Base-by-base conservation (phyloP, 805 yeast genomes). In the Barnettozyma californica region DNA sequence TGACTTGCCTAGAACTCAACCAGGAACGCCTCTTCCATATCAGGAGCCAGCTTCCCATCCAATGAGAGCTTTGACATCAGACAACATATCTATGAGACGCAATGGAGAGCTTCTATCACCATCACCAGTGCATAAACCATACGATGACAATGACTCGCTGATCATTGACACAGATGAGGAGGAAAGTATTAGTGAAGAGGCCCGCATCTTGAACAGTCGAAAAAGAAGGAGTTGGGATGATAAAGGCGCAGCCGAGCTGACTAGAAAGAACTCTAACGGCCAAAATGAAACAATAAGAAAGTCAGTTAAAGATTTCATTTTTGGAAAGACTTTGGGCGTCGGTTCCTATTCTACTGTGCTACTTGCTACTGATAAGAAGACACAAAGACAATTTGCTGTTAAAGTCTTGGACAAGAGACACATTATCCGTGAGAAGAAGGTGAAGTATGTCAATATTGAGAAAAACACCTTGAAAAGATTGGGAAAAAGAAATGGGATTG, bases 301-400 rank as follows among this genome's bases (percentile, higher is more conserved):
- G 66, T 80, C 68, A 19, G 95, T 89, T 11, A 80, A 83, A 55
- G 99, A 94, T 63, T 94, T 91, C 66, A 84, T 82, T 53, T 89
- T 94, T 63, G 95, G 96, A 9, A 81, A 87, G 16, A 81, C 85
- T 40, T 77, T 94, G 26, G 99, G 99, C 27, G 96, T 88, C 63
- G 99, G 99, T 2, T 89, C 97, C 7, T 94, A 92, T 63, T 90
- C 97, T 9, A 91, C 96, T 1, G 99, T 92, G 4, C 78, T 81
- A 56, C 77, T 88, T 36, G 99, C 97, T 0, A 77, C 87, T 1
- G 96, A 94, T 52, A 70, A 81, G 42, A 89, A 81, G 58, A 84
- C 87, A 41, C 75, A 77, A 49, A 80, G 84, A 50, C 84, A 91
- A 16, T 87, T 82, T 62, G 95, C 95, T 1, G 83, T 87, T 10